Conservation (phyloP, 192 early-diverging fungal species). For the Rhizophagus prolifer region DNA sequence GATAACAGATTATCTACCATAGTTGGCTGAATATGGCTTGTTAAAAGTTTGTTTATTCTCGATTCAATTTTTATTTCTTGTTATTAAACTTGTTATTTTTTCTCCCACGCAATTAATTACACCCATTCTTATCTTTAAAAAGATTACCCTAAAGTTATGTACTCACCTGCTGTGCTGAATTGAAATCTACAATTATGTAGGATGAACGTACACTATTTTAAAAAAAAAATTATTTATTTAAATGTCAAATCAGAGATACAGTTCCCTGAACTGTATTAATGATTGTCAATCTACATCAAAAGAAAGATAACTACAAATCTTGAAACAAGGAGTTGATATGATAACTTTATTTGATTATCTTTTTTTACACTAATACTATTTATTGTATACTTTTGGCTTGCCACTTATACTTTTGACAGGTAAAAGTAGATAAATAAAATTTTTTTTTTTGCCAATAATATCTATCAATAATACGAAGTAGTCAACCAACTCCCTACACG, state of each 20-base stretch:
- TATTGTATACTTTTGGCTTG: too few relatives aligned
- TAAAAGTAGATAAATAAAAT: too few relatives aligned
- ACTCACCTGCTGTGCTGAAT: background rate
- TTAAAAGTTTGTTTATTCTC: background rate
- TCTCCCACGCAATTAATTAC: background rate
- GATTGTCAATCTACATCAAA: background rate
- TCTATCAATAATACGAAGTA: too few relatives aligned
- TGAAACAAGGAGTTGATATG: background rate
- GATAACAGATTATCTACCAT: background rate
- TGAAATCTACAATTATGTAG: background rate
- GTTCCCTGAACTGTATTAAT: background rate
- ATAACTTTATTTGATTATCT: constrained; percentile 1
- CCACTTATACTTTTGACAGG: too few relatives aligned
- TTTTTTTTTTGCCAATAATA: too few relatives aligned
- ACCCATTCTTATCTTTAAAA: background rate
- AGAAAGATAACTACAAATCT: background rate
- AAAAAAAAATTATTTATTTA: too few relatives aligned
- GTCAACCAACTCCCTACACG: too few relatives aligned
- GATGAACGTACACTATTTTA: background rate
- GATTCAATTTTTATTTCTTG: background rate
- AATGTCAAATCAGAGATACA: background rate
- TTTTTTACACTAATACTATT: background rate
- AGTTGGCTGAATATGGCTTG: background rate
- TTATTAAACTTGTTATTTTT: background rate
- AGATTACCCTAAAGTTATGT: background rate